Evolutionary conservation across 2,329 filamentous ascomycete genomes (phyloP), one percentile per base, ranked within the genome.

Genomic region (Teratosphaeria zuluensis): DNA sequence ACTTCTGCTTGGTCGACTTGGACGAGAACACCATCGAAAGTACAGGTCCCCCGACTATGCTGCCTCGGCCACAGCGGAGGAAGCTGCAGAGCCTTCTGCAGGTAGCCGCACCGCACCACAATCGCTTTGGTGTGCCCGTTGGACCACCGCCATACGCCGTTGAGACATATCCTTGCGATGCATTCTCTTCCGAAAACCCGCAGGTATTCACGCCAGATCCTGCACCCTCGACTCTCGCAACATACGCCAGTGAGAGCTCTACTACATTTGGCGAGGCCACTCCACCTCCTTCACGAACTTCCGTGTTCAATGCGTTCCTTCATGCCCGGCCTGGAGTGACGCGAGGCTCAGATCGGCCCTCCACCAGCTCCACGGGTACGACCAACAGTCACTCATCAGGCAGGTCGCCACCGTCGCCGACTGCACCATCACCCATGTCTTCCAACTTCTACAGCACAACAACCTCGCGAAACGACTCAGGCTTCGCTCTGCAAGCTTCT

Each of bases 1-100:
- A 97, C 70, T 97, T 92, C 72, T 92, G 97, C 19, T 79, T 97
- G 16, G 91, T 97, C 38, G 94, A 99, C 73, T 79, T 99, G 56
- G 94, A 99, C 73, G 85, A 88, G 71, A 89, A 99, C 73, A 86
- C 86, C 16, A 92, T 99, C 61, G 90, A 96, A 70, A 88, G 90
- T 54, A 94, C 90, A 1, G 80, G 84, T 5, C 83, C 86, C 59
- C 90, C 92, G n/a, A 81, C 84, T 53, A 81, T 86, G 51, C 80
- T 99, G 28, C 94, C 94, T 9, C 86, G 90, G 61, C 92, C 96
- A 69, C 89, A 95, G 72, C 85, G 94, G 54, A 83, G 92, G 64
- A 99, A 99, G 74, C 82, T 99, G 32, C 81, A 90, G 67, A 91
- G 92, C 16, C 78, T 99, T 32, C 78, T 99, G 54, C 92, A 97